Conservation (phyloP, 2,329 filamentous ascomycete genomes). For the Talaromyces sp. region DNA sequence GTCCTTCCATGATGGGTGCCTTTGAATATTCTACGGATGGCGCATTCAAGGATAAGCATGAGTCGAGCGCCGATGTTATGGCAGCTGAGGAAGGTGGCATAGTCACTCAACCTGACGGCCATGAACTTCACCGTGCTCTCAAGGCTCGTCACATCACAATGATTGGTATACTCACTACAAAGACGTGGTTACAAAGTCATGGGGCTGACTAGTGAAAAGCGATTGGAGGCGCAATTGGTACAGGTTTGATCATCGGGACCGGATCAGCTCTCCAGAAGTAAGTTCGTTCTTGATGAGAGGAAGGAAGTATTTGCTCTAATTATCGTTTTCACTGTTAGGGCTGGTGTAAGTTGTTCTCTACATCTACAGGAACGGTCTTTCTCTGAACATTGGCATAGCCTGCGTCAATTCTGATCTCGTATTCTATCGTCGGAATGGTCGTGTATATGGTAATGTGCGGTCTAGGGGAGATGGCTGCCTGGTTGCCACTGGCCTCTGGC, state of each 20-base stretch:
- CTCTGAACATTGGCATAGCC: conserved; percentile 22
- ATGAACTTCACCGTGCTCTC: conserved; percentile 36
- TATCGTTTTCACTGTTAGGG: conserved; percentile 16
- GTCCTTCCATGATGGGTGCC: neutral
- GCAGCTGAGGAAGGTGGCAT: conserved; percentile 19
- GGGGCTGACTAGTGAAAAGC: conserved; percentile 15
- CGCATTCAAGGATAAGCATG: conserved; percentile 11
- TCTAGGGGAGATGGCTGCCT: conserved; percentile 79
- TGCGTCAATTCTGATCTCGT: conserved; percentile 38
- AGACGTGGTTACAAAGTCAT: conserved; percentile 9
- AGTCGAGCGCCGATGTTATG: conserved; percentile 15
- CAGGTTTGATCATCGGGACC: conserved; percentile 38
- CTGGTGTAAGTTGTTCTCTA: conserved; percentile 26
- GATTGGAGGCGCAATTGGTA: conserved; percentile 40
- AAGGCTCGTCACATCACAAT: conserved; percentile 38
- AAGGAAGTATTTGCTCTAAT: conserved; percentile 12
- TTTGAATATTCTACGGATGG: neutral
- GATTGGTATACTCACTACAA: conserved; percentile 27
- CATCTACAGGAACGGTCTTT: neutral
- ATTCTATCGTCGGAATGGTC: conserved; percentile 44
- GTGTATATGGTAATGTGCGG: conserved; percentile 78
- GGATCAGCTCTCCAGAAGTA: conserved; percentile 33
- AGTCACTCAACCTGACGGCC: conserved; percentile 20
- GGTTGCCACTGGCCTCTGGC: conserved; percentile 70
- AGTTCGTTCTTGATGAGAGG: conserved; percentile 9